Evolutionary conservation across 1,284 basidiomycete genomes (phyloP).

Genomic region (Pseudozyma flocculosa): DNA sequence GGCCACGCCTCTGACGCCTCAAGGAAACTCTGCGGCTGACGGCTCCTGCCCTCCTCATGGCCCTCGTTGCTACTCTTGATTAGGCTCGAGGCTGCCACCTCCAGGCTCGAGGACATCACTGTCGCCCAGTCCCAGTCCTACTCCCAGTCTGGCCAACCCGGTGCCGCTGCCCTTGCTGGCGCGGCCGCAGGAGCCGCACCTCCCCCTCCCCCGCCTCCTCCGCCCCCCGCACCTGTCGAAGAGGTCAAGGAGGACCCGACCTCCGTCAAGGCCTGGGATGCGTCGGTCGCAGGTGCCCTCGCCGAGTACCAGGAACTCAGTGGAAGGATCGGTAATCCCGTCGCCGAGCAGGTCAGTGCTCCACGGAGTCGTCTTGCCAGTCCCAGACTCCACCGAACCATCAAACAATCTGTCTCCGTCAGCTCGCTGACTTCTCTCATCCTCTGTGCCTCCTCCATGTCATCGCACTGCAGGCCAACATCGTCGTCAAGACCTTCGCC

Average conservation of each 20-base stretch:
- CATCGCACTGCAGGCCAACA: slow-evolving; percentile 67
- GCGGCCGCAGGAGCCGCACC: slow-evolving; percentile 19
- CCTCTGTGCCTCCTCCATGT: too few relatives aligned
- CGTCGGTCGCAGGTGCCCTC: slow-evolving; percentile 71
- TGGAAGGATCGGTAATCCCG: slow-evolving; percentile 70
- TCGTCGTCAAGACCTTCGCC: slow-evolving; percentile 71
- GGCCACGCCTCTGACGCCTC: neutral
- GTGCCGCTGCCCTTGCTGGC: slow-evolving; percentile 4
- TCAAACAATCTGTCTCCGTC: too few relatives aligned
- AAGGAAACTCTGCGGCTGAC: too few relatives aligned
- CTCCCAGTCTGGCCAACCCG: neutral
- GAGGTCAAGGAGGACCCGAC: slow-evolving; percentile 61
- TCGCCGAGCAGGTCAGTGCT: slow-evolving; percentile 60
- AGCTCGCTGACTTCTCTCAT: too few relatives aligned
- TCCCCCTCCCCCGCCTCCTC: slow-evolving; percentile 13
- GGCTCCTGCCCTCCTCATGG: neutral
- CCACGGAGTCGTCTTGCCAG: too few relatives aligned
- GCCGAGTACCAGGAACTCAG: slow-evolving; percentile 74
- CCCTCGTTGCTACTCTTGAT: slow-evolving; percentile 1
- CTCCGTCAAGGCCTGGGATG: slow-evolving; percentile 73
- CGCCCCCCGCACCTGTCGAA: slow-evolving; percentile 17
- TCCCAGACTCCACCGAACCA: too few relatives aligned
- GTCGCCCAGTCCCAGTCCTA: slow-evolving; percentile 56
- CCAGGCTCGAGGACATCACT: slow-evolving; percentile 88
- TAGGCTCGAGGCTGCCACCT: slow-evolving; percentile 78